Evolutionary conservation across 73 alveolate species (phyloP), one percentile per base, ranked within the genome.

Genomic region (Uronychia setigera): DNA sequence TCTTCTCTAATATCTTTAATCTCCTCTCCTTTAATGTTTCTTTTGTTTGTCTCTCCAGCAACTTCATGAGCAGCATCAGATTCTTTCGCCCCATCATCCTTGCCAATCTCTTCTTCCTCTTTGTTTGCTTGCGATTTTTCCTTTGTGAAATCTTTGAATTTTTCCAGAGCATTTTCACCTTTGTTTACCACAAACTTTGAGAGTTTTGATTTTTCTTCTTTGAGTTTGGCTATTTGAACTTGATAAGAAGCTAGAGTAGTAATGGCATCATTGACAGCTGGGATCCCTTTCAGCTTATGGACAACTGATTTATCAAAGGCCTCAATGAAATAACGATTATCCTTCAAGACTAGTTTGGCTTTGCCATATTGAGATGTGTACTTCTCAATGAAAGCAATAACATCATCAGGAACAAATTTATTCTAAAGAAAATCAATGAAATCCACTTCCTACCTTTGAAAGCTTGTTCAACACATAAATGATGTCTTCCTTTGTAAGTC

Each of bases 341-440:
- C 95, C 86, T 88, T 87, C 35, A 97, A 94, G 30, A 97, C 93
- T 31, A 97, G 82, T 81, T 94, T 95, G 0, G 98, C 98, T 80
- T 92, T 94, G 1, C 99, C 99, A 86, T 92, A 97, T 11, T 94
- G 88, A 35, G 93, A 87, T 0, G 99, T 93, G 88, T 93, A 94
- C 75, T 92, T 84, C 59, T 92, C 89, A n/a, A 97, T 97, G 84
- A 74, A 93, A n/a, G 85, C 76, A 34, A 77, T 79, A 58, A 97
- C 92, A 58, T 87, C 96, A 35, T 79, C 58, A 31, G 98, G 99
- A 60, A 97, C 83, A 0, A 59, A 76, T 29, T 29, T 31, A 81
- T 92, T 93, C 91, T 97, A 95, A n/a, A n/a, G n/a, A n/a, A n/a
- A n/a, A n/a, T n/a, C n/a, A n/a, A 11, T 46, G 67, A 11, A 19